Percentiles rank a stretch among this genome's conserved stretches.
phyloP scores from a whole-genome alignment of 148 eudicot species.

The Euryodendron excelsum region DNA sequence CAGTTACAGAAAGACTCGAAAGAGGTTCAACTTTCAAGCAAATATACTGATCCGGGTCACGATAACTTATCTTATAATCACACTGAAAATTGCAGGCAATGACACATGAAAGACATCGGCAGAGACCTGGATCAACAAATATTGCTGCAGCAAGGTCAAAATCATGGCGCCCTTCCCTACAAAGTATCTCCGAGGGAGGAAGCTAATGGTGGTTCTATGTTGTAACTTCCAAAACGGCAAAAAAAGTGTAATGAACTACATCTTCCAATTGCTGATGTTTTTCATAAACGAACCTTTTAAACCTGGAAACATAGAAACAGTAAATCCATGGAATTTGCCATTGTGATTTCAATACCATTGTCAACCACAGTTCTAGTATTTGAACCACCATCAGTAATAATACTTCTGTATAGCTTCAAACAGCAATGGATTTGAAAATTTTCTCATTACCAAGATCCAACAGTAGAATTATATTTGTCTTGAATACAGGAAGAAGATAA shows the following conservation, averaged over 20 bases:
- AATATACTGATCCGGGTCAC: background rate
- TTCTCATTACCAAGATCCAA: background rate
- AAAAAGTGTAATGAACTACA: background rate
- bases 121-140: constrained; percentile 48
- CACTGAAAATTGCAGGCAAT: constrained; percentile 34
- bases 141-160: constrained; percentile 43
- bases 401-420: background rate
- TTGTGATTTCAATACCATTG: background rate
- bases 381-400: background rate
- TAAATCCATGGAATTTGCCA: constrained; percentile 1
- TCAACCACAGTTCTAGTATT: background rate
- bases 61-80: background rate
- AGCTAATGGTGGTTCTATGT: constrained; percentile 26
- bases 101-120: constrained; percentile 36
- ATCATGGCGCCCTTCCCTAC: constrained; percentile 81
- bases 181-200: constrained; percentile 70
- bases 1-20: background rate
- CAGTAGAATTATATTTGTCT: background rate
- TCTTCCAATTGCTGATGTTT: background rate
- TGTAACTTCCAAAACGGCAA: too few relatives aligned
- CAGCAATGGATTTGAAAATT: constrained; percentile 3
- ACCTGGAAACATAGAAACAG: constrained; percentile 1
- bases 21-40: background rate
- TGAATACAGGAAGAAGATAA: too few relatives aligned
- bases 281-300: background rate